Conservation (phyloP, 306 rosid species). For the Purshia tridentata region DNA sequence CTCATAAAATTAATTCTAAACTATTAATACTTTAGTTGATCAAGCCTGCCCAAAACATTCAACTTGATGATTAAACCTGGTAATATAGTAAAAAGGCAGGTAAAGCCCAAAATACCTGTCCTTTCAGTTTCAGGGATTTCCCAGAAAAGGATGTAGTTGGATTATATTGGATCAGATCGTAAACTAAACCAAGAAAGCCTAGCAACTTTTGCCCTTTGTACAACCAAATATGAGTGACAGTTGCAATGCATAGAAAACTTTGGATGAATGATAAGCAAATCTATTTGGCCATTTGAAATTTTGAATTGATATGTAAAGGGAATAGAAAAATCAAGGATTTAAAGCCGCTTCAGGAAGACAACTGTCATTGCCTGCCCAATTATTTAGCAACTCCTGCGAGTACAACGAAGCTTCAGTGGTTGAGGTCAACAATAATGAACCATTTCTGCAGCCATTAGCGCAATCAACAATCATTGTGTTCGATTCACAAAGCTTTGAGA, state of each 20-base stretch:
- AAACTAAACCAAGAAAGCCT: slow-evolving; percentile 5
- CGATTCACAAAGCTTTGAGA: slow-evolving; percentile 11
- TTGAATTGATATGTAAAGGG: background rate
- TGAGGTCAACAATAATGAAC: background rate
- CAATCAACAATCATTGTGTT: slow-evolving; percentile 2
- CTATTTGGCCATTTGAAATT: background rate
- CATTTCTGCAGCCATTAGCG: background rate
- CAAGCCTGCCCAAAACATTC: background rate
- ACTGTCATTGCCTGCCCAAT: slow-evolving; percentile 6
- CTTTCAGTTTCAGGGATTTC: background rate
- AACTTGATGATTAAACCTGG: background rate
- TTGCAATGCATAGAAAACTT: background rate
- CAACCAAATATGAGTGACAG: background rate
- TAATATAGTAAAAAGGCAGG: background rate
- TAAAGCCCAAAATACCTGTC: background rate
- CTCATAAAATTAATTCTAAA: background rate
- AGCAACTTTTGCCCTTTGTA: background rate
- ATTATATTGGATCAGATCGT: background rate
- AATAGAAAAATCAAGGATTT: slow-evolving; percentile 4
- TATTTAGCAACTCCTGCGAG: background rate
- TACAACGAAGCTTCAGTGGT: background rate
- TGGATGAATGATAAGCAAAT: background rate
- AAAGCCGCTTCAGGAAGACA: background rate
- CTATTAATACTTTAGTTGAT: background rate
- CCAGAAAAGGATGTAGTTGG: background rate